Base-by-base conservation (phyloP, 1,284 basidiomycete species). In the Puccinia polysora region DNA sequence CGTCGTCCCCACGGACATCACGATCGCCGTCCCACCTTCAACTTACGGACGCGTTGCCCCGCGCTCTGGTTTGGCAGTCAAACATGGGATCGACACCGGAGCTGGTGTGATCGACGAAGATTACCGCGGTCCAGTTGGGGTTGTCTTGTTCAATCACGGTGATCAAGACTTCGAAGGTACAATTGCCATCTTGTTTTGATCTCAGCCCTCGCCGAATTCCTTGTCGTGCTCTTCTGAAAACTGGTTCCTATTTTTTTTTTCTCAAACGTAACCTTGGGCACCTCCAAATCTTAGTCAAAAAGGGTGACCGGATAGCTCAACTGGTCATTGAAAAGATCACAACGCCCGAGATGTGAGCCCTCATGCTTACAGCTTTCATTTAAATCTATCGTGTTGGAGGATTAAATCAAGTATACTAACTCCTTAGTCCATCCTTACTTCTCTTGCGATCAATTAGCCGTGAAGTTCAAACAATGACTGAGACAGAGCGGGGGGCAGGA, bases 31-130 rank as follows among this genome's bases (percentile, higher is more conserved):
- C 0, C 96, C 96, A 0, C 82, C 83, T 38, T 94, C 92, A 0
- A 94, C 91, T 5, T 98, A 98, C 79, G 95, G 94, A 73, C 89
- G 96, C 60, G 89, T 98, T 73, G 95, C 95, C 1, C 94, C 95
- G 5, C 86, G 95, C 15, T 91, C 89, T 77, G 95, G 95, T 4
- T 14, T 76, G 94, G 94, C 95, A 3, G 89, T 89, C 30, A 98
- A 98, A 80, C 93, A 91, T 81, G 91, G 92, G 84, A 97, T 98
- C 74, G 90, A 96, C 79, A 94, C 91, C 0, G 95, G 95, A 0
- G 96, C 95, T 4, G 95, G 95, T 40, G 95, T 98, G 20, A 86
- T 98, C 73, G 96, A 98, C 76, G 89, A 90, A 12, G 95, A 98
- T 80, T 98, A 98, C 81, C 86, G 96, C 45, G 95, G 96, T 4